These are phyloP conservation scores for Lippia alba DNA, from an alignment of 305 asterid species.

Conservation along the genomic window DNA sequence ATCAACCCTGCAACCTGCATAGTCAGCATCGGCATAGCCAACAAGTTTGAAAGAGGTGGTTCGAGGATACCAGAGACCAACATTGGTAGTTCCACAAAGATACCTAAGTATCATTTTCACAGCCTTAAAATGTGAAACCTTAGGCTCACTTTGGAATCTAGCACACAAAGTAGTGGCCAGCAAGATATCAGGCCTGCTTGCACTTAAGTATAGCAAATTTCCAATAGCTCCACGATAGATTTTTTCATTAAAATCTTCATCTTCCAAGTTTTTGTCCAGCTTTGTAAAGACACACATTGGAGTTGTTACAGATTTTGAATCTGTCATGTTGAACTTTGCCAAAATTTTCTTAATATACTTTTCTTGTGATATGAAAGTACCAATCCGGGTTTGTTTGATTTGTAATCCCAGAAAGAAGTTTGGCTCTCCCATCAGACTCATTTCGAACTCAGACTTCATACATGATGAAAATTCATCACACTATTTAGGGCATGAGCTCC, in stretches of 20 bases:
- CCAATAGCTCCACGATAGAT: background rate
- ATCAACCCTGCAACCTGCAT: background rate
- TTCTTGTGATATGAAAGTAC: too few species aligned
- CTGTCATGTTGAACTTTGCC: too few species aligned
- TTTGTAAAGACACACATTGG: background rate
- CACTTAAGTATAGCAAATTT: background rate
- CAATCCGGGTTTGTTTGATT: too few species aligned
- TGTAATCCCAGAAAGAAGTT: too few species aligned
- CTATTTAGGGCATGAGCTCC: too few species aligned
- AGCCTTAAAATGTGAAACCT: background rate
- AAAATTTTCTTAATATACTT: too few species aligned
- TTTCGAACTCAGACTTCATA: too few species aligned
- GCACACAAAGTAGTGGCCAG: background rate
- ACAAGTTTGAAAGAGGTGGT: background rate
- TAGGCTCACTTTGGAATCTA: background rate
- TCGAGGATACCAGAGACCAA: background rate
- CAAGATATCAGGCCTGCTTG: background rate
- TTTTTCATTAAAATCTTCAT: too few species aligned
- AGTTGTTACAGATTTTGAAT: background rate
- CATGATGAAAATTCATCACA: too few species aligned
- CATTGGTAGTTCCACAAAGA: background rate
- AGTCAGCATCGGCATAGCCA: background rate
- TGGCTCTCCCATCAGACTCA: too few species aligned
- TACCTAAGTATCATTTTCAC: background rate
- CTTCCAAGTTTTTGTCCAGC: background rate